Evolutionary conservation across 176 grass and related monocot genomes (phyloP).

Genomic region (Puccinellia tenuiflora): DNA sequence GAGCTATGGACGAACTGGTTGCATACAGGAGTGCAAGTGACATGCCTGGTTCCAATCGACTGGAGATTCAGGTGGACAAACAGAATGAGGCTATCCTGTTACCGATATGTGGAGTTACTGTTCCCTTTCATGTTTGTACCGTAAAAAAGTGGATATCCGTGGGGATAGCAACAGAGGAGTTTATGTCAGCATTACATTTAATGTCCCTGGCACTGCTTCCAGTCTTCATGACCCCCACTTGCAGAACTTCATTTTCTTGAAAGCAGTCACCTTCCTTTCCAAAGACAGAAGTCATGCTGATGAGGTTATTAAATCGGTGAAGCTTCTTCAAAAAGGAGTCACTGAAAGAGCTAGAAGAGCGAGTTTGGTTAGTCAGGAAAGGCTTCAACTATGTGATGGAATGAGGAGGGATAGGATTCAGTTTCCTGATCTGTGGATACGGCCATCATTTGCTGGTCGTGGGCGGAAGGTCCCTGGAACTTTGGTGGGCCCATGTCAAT

Average conservation of each 20-base stretch:
- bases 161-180: slow-evolving; percentile 71
- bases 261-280: slow-evolving; percentile 58
- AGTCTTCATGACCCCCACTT: background rate
- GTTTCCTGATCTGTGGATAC: slow-evolving; percentile 73
- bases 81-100: slow-evolving; percentile 88
- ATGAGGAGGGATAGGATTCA: slow-evolving; percentile 64
- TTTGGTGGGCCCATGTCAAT: slow-evolving; percentile 84
- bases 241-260: slow-evolving; percentile 8
- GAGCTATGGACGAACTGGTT: slow-evolving; percentile 61
- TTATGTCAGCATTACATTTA: slow-evolving; percentile 67
- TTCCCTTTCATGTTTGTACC: slow-evolving; percentile 90
- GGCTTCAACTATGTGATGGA: slow-evolving; percentile 58
- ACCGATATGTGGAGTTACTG: slow-evolving; percentile 80
- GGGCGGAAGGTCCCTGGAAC: slow-evolving; percentile 65
- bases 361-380: slow-evolving; percentile 88
- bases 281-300: slow-evolving; percentile 73
- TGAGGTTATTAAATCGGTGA: slow-evolving; percentile 85
- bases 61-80: slow-evolving; percentile 79
- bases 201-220: slow-evolving; percentile 60
- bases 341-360: slow-evolving; percentile 79
- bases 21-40: slow-evolving; percentile 83
- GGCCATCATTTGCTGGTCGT: slow-evolving; percentile 69
- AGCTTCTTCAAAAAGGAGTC: slow-evolving; percentile 73
- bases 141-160: slow-evolving; percentile 76
- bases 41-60: slow-evolving; percentile 52